phyloP scores from a whole-genome alignment of 2,329 filamentous ascomycete genomes.

The Sclerotinia borealis region DNA sequence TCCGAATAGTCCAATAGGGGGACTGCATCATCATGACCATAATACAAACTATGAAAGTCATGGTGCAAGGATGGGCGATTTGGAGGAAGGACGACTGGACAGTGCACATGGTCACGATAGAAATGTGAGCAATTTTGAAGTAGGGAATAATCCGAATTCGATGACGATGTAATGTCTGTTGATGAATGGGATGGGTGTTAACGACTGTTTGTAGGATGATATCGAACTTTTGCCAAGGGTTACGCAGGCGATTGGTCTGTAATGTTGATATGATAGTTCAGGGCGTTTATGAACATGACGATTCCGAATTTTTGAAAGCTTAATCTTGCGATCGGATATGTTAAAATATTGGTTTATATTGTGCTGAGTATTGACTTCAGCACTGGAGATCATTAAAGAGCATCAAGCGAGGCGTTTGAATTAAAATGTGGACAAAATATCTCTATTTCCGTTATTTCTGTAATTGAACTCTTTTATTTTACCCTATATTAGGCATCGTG shows the following conservation, averaged over 20 bases:
- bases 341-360: not conserved
- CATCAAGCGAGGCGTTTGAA: not conserved
- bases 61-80: conserved; percentile 9
- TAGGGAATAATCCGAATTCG: not conserved
- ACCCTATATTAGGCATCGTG: too few relatives aligned
- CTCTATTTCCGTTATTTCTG: not conserved
- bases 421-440: too few relatives aligned
- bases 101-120: not conserved
- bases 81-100: conserved; percentile 9
- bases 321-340: not conserved
- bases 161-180: not conserved
- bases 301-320: not conserved
- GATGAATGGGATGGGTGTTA: not conserved
- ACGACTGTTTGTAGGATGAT: conserved; percentile 15
- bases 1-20: conserved; percentile 7
- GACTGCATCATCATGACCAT: not conserved
- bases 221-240: conserved; percentile 15
- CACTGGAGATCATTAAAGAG: not conserved
- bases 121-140: conserved; percentile 4
- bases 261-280: not conserved
- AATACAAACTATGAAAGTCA: not conserved
- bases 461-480: not conserved
- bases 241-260: not conserved
- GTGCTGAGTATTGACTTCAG: not conserved
- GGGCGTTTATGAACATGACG: not conserved